A percentile compares a stretch with the other conserved stretches of the same genome.
phyloP scores from a whole-genome alignment of 2,329 filamentous ascomycete genomes.

The Fonsecaea pugnacius region DNA sequence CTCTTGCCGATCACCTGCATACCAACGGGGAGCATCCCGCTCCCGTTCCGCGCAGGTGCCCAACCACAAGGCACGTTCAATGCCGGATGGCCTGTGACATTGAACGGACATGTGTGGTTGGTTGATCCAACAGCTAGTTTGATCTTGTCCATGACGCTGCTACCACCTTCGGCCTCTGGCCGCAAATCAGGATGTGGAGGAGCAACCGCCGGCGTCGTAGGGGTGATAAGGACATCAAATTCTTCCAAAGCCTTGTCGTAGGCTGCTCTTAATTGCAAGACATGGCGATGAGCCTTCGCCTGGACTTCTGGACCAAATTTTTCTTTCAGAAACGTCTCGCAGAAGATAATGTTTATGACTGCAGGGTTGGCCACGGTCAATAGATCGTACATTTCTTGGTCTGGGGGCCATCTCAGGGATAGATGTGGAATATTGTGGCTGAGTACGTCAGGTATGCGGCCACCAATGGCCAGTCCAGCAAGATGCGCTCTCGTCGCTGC shows the following conservation, averaged over 20 bases:
- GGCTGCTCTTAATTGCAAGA: constrained; percentile 53
- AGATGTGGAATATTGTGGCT: constrained; percentile 42
- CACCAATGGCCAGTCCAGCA: constrained; percentile 40
- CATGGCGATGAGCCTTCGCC: constrained; percentile 54
- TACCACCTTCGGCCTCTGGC: constrained; percentile 34
- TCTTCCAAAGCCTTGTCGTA: constrained; percentile 53
- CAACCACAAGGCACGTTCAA: constrained; percentile 55
- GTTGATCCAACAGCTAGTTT: constrained; percentile 52
- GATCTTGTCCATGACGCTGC: constrained; percentile 48
- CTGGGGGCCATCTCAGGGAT: constrained; percentile 42
- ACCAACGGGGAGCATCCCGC: constrained; percentile 54
- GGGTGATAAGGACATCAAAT: constrained; percentile 57
- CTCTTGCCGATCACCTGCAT: constrained; percentile 59
- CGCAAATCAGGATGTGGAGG: constrained; percentile 46
- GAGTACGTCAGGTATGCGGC: constrained; percentile 42
- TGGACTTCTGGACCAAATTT: constrained; percentile 43
- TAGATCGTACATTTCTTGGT: constrained; percentile 51
- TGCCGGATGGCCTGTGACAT: constrained; percentile 57
- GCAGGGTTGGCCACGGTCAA: constrained; percentile 53
- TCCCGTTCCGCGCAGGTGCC: constrained; percentile 42
- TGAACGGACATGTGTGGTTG: constrained; percentile 55
- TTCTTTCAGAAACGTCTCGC: constrained; percentile 42
- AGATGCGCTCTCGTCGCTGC: constrained; percentile 44
- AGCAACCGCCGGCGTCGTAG: constrained; percentile 53
- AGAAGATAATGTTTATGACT: constrained; percentile 52